phyloP scores from a whole-genome alignment of 2,329 filamentous ascomycete species.

The Microdochium nivale region DNA sequence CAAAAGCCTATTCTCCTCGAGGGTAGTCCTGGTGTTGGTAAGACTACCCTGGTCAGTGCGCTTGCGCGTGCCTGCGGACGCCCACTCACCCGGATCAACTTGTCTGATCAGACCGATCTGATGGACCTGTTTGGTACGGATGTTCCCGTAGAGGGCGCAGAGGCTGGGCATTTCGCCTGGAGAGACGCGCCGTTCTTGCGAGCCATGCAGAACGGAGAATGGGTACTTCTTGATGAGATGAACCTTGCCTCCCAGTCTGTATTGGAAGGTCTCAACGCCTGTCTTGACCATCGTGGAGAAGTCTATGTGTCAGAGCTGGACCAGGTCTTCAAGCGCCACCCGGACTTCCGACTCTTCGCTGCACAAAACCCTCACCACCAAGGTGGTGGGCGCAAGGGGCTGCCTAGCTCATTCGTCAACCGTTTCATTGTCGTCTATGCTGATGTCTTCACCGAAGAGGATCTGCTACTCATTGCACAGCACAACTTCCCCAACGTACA shows the following conservation, averaged over 20 bases:
- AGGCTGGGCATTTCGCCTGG: constrained; percentile 89
- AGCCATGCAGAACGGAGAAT: constrained; percentile 93
- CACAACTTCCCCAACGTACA: constrained; percentile 64
- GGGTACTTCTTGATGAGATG: constrained; percentile 98
- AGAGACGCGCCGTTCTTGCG: constrained; percentile 89
- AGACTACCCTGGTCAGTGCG: constrained; percentile 86
- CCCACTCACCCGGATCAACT: constrained; percentile 84
- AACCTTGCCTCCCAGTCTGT: constrained; percentile 96
- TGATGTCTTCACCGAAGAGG: constrained; percentile 74
- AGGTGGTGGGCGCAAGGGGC: constrained; percentile 86
- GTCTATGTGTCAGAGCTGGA: constrained; percentile 94
- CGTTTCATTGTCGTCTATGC: constrained; percentile 97
- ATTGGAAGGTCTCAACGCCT: constrained; percentile 91
- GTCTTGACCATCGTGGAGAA: constrained; percentile 90
- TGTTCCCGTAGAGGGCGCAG: constrained; percentile 86
- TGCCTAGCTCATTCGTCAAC: constrained; percentile 95
- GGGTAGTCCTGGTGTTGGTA: constrained; percentile 95
- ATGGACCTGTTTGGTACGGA: constrained; percentile 98
- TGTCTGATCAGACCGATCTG: constrained; percentile 95
- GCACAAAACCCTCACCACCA: constrained; percentile 98
- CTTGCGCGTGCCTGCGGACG: constrained; percentile 72
- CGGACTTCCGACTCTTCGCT: constrained; percentile 87
- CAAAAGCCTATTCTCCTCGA: constrained; percentile 89
- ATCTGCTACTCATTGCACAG: constrained; percentile 73
- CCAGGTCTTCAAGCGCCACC: constrained; percentile 84